Percentiles rank a stretch among this genome's conserved stretches.
These are phyloP conservation scores for Aspergillus transmontanensis DNA, from an alignment of 2,329 filamentous ascomycete genomes.

Conservation along the genomic window DNA sequence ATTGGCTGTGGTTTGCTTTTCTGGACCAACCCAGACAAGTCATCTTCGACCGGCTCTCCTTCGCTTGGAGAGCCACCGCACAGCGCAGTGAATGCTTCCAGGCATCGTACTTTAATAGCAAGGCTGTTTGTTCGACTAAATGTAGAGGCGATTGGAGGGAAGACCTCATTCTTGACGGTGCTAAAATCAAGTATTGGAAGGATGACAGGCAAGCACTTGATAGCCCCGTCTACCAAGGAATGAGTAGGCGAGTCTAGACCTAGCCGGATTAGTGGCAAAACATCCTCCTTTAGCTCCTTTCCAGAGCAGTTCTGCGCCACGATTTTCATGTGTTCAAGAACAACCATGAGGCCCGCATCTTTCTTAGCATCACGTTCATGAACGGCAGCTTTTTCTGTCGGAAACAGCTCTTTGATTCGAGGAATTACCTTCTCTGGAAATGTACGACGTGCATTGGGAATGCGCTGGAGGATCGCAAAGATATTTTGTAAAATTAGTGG, in stretches of 20 bases:
- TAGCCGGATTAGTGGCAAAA: constrained; percentile 80
- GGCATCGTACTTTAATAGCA: constrained; percentile 87
- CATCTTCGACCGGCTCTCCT: constrained; percentile 59
- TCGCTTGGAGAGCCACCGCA: constrained; percentile 72
- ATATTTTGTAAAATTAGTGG: constrained; percentile 86
- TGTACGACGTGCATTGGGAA: constrained; percentile 74
- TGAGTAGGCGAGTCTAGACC: constrained; percentile 89
- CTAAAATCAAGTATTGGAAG: constrained; percentile 90
- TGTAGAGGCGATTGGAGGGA: constrained; percentile 85
- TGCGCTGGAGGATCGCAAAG: constrained; percentile 80
- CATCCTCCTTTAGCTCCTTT: constrained; percentile 94
- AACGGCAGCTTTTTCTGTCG: constrained; percentile 53
- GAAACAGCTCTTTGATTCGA: constrained; percentile 78
- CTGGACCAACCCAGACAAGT: constrained; percentile 68
- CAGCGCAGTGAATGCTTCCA: constrained; percentile 86
- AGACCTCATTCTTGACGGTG: constrained; percentile 95
- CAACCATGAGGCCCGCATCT: constrained; percentile 87
- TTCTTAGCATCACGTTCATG: constrained; percentile 77
- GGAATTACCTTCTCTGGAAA: constrained; percentile 89
- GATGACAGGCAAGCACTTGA: constrained; percentile 77
- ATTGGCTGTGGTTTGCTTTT: constrained; percentile 59
- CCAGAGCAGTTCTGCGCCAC: constrained; percentile 81
- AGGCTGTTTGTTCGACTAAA: constrained; percentile 93
- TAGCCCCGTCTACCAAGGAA: constrained; percentile 80
- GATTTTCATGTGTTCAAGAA: constrained; percentile 78